Evolutionary conservation across 257 asterid species (phyloP), one percentile per base, ranked within the genome.

Genomic region (Ilex aquifolium): DNA sequence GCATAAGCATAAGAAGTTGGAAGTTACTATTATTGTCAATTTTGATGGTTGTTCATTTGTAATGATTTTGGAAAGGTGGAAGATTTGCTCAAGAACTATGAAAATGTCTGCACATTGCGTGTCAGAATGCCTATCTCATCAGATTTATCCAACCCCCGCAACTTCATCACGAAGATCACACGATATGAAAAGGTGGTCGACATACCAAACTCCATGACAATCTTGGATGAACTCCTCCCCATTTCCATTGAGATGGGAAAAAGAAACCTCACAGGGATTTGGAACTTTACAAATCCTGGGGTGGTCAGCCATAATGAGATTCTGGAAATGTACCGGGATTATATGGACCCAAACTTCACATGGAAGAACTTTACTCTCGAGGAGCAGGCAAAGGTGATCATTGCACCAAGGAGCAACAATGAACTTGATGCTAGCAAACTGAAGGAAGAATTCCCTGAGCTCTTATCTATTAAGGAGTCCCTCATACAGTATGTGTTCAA

Each of bases 381-480:
- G 80, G 96, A 88, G 78, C 96, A 88, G 74, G 88, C 96, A n/a
- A 82, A 88, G 83, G 96, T 88, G 59, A 88, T 88, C 13, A 67
- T 88, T 48, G 96, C 96, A 31, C 94, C 91, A 0, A 77, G 95
- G 80, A 85, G 95, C 66, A 85, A 85, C 73, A 83, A 88, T 16
- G 95, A 88, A 76, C 95, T 88, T 7, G 95, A 85, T 69, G 82
- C 89, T 56, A 27, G 82, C 21, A 88, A 85, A 60, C 72, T 88
- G 80, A 81, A 77, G 65, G 21, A 67, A 59, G 94, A 88, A 65
- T 88, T 88, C 69, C 94, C 96, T 0, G 80, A 85, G 40, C 79
- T 88, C 64, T 48, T 81, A 74, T 36, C 88, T 21, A 88, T 88
- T 62, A 88, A 85, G 77, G 96, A 88, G 5, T 88, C 96, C 29